Evolutionary conservation across 345 rosid species (phyloP).

Genomic region (Syzygium grande): DNA sequence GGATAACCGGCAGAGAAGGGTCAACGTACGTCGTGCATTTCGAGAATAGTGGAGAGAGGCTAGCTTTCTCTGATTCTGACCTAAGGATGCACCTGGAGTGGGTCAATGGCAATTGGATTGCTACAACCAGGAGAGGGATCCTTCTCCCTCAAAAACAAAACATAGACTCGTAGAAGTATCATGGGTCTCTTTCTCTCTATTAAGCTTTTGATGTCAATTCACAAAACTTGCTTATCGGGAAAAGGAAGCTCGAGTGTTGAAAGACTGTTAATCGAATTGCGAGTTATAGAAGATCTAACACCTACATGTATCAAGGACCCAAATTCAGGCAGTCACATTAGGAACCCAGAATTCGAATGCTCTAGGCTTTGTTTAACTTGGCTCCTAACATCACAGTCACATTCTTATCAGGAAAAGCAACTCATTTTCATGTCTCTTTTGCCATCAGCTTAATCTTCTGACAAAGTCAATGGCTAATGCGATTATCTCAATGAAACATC

Average conservation of each 20-base stretch:
- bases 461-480: neutral
- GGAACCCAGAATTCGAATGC: neutral
- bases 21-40: slow-evolving; percentile 10
- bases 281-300: neutral
- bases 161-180: neutral
- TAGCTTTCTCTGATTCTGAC: neutral
- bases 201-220: neutral
- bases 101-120: slow-evolving; percentile 13
- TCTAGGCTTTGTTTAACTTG: neutral
- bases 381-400: neutral
- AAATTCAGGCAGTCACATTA: neutral
- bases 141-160: neutral
- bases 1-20: slow-evolving; percentile 3
- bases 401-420: neutral
- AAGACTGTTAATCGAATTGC: neutral
- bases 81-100: slow-evolving; percentile 24
- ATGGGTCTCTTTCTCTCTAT: neutral
- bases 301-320: neutral
- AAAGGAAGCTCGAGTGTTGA: neutral
- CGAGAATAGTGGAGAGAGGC: slow-evolving; percentile 5
- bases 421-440: neutral
- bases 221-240: neutral
- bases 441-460: neutral
- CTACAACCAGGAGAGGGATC: neutral
- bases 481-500: neutral